Evolutionary conservation across 1,284 basidiomycete genomes (phyloP), one percentile per base, ranked within the genome.

Genomic region (Apiotrichum akiyoshidainum): DNA sequence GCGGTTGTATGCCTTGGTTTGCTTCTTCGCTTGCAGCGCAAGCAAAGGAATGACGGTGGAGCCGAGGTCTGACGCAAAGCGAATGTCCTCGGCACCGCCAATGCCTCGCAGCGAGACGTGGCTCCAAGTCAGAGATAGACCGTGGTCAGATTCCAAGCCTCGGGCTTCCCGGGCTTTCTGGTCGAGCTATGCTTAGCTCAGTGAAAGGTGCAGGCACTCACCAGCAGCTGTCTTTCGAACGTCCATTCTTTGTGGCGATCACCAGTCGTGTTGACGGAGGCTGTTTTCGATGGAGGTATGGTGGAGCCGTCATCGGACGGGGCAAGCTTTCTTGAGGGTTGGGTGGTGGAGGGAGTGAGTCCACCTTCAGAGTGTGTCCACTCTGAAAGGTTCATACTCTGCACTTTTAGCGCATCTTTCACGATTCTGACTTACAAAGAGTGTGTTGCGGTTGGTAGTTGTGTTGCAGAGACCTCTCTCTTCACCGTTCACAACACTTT

Each of bases 1-100:
- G 26, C 26, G 26, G 26, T 31, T 31, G 26, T 31, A 31, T 31
- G 26, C 26, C 26, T 31, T 57, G 49, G 57, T 57, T 10, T 54
- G 42, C 54, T 69, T 69, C 63, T 69, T 67, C 58, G 71, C 69
- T 45, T 62, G 57, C 37, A 53, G 51, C 11, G 46, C 56, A 10
- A 65, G 65, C 65, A 65, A 71, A n/a, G 71, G 71, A 13, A 65
- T 61, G 41, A 73, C 58, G 40, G 69, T 66, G 3, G 57, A 64
- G 8, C 71, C 71, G 37, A 73, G 61, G 39, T 66, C 70, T 10
- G 69, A 65, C 1, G 60, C 69, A 39, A 69, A 71, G 13, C 53
- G 55, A 10, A 73, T 64, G 34, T 72, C 68, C 54, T 68, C 69
- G 11, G 67, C 63, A 14, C 67, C 66, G n/a, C 69, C 71, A 35